Evolutionary conservation across 139 green algal genomes (phyloP), one percentile per base, ranked within the genome.

Genomic region (Dunaliella primolecta): DNA sequence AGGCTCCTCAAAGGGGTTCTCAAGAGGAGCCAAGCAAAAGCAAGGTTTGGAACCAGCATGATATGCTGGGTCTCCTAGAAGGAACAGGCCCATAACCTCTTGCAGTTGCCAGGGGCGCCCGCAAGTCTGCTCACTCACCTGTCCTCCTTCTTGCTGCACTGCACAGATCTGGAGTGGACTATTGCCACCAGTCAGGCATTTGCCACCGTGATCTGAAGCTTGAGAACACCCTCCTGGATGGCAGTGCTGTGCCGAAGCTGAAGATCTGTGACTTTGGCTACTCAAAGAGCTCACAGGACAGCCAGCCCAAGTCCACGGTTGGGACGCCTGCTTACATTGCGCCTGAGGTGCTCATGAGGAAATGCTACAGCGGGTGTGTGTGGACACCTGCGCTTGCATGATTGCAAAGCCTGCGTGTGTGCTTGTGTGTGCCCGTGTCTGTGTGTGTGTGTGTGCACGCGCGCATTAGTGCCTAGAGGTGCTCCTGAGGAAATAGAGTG

Each of bases 191-290:
- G 0, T 94, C 93, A 86, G 94, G 97, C 64, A 93, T 99, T 31
- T 98, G 95, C 86, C 97, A 99, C 87, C 89, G 97, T 2, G 97
- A 99, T 86, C 88, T 99, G 37, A 99, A 98, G 89, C 90, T 99
- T 27, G 97, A 99, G 81, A 99, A 99, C 89, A 98, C 97, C 25
- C 89, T 99, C 72, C 89, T 99, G 57, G 96, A 99, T 81, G 94
- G 92, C n/a, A 92, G 91, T 72, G 88, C 92, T 30, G 93, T 93
- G 33, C 96, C 94, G 0, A 88, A 93, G 31, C 84, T 99, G 2
- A 99, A 99, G 86, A 99, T 99, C 75, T 99, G 96, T 86, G 97
- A 99, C 85, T 99, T 99, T 94, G 97, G 97, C 36, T 98, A 98
- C 90, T 94, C 84, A 46, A 96, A 95, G 89, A 89, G 81, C 23